Conservation (phyloP, 2,329 filamentous ascomycete genomes). For the Calonectria pteridis region DNA sequence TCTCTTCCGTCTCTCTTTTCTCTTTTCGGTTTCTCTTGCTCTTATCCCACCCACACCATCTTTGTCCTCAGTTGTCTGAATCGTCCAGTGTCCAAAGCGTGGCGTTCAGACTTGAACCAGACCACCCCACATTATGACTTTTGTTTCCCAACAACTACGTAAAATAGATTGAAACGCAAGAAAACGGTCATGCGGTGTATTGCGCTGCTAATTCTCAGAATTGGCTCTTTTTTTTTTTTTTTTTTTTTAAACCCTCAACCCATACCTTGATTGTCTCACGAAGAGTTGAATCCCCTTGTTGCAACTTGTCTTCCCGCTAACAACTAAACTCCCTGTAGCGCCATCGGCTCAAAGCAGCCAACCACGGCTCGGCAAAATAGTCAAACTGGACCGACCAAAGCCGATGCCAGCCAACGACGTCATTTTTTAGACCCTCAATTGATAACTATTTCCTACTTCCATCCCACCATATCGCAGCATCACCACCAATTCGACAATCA, state of each 20-base stretch:
- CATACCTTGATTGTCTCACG: background rate
- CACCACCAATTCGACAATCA: constrained; percentile 7
- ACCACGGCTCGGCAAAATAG: constrained; percentile 11
- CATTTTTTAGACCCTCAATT: constrained; percentile 11
- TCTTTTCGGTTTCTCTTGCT: background rate
- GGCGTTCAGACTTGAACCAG: background rate
- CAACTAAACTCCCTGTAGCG: background rate
- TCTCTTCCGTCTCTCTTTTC: background rate
- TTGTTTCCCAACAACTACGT: background rate
- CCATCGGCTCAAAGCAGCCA: constrained; percentile 1
- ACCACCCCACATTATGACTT: background rate
- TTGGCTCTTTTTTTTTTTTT: background rate
- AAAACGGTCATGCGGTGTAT: background rate
- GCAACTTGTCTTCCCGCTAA: background rate
- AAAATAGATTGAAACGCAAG: background rate
- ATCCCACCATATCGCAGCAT: background rate
- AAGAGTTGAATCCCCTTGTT: background rate
- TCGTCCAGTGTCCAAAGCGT: background rate
- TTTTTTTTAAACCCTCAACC: background rate
- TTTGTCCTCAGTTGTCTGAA: background rate
- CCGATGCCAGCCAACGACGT: constrained; percentile 29
- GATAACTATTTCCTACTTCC: background rate
- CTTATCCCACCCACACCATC: background rate
- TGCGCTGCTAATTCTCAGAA: background rate
- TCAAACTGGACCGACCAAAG: constrained; percentile 22